These are phyloP conservation scores for Microbotryomycetes sp. DNA, from an alignment of 1,284 basidiomycete species.

Conservation along the genomic window DNA sequence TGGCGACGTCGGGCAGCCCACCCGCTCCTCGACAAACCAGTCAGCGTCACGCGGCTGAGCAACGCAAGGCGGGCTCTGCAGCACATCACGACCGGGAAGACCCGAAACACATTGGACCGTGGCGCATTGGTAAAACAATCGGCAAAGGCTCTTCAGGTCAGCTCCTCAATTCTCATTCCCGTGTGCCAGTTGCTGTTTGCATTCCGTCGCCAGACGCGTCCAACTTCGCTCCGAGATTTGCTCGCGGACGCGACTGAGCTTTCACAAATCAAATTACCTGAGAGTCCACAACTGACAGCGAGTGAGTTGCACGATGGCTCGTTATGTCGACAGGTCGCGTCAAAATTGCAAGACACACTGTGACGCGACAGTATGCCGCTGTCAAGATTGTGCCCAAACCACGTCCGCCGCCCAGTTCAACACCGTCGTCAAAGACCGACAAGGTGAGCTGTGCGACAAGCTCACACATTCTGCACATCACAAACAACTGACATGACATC, in stretches of 20 bases:
- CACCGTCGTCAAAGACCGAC: slow-evolving; percentile 60
- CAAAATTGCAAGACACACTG: slow-evolving; percentile 78
- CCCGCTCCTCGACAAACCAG: background rate
- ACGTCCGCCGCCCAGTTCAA: slow-evolving; percentile 59
- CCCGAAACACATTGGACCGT: slow-evolving; percentile 65
- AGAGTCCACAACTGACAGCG: background rate
- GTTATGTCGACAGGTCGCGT: slow-evolving; percentile 65
- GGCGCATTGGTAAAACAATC: slow-evolving; percentile 88
- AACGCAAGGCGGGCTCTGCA: background rate
- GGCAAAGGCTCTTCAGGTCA: slow-evolving; percentile 84
- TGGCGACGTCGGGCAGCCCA: background rate
- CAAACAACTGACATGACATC: background rate
- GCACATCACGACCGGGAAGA: slow-evolving; percentile 29
- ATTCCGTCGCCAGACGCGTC: too few relatives aligned
- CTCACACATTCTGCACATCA: background rate
- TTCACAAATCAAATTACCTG: too few relatives aligned
- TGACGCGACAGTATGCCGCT: slow-evolving; percentile 83
- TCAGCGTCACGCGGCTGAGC: background rate
- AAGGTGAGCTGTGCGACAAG: slow-evolving; percentile 34
- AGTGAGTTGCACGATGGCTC: background rate
- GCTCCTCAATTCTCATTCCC: too few relatives aligned
- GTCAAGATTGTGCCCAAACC: slow-evolving; percentile 94
- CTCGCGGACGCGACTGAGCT: too few relatives aligned
- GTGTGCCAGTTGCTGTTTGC: too few relatives aligned
- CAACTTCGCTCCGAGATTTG: too few relatives aligned